Conservation (phyloP, 768 basidiomycete species). For the Gautieria morchelliformis region DNA sequence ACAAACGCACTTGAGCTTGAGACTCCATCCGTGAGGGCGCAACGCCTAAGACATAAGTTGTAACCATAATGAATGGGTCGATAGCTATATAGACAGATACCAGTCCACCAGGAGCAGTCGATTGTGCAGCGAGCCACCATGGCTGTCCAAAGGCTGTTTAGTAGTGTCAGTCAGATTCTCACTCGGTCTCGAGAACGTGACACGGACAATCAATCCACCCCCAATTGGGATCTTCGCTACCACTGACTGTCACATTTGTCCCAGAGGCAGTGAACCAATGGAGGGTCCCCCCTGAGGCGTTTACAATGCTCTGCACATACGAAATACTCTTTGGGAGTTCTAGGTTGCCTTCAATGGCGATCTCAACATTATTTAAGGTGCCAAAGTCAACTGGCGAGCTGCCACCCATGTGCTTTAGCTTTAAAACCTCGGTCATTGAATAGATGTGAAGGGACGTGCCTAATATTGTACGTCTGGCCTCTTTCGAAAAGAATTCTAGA, state of each 20-base stretch:
- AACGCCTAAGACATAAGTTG: not conserved
- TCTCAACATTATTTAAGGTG: slow-evolving; percentile 43
- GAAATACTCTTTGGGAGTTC: slow-evolving; percentile 44
- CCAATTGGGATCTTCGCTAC: slow-evolving; percentile 44
- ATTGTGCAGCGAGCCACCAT: slow-evolving; percentile 48
- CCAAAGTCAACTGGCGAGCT: slow-evolving; percentile 52
- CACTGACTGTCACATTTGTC: slow-evolving; percentile 47
- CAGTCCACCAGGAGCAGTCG: slow-evolving; percentile 27
- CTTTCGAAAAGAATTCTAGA: slow-evolving; percentile 48
- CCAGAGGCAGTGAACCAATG: slow-evolving; percentile 37
- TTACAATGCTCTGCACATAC: slow-evolving; percentile 32
- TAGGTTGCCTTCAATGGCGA: slow-evolving; percentile 47
- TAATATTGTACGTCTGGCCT: slow-evolving; percentile 48
- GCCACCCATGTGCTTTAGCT: not conserved
- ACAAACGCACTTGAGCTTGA: not conserved
- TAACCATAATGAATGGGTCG: not conserved
- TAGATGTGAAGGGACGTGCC: not conserved
- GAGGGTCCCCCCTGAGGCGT: not conserved
- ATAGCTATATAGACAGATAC: not conserved
- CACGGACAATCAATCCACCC: slow-evolving; percentile 51
- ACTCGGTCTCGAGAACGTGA: not conserved
- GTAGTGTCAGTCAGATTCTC: no score
- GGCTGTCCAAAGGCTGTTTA: not conserved
- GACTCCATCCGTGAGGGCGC: not conserved
- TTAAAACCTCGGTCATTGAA: not conserved